phyloP scores from a whole-genome alignment of 257 asterid genomes.

The Ilex asprella region DNA sequence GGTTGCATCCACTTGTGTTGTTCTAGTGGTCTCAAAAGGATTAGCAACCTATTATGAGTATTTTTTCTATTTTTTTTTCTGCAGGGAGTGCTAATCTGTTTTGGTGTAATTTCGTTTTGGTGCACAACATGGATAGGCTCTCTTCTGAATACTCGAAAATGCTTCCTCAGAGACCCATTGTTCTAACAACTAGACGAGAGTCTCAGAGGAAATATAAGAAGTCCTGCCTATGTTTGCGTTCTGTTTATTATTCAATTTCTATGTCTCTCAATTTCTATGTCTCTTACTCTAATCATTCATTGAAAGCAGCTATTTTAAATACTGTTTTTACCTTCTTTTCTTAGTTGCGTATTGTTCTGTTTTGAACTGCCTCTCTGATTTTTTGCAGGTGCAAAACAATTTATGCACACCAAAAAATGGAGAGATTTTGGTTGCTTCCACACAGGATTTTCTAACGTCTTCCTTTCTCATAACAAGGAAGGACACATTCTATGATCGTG shows the following conservation, averaged over 20 bases:
- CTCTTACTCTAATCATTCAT: background rate
- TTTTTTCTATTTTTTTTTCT: too few relatives aligned
- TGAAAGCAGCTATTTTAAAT: background rate
- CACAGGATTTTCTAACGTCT: constrained; percentile 96
- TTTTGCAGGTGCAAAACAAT: constrained; percentile 93
- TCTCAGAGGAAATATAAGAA: too few relatives aligned
- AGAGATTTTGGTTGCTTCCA: constrained; percentile 97
- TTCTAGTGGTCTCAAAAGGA: too few relatives aligned
- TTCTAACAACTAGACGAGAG: too few relatives aligned
- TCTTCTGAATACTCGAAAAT: too few relatives aligned
- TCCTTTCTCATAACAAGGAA: constrained; percentile 92
- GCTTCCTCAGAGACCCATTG: too few relatives aligned
- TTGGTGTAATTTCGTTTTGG: too few relatives aligned
- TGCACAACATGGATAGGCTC: too few relatives aligned
- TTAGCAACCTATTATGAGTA: too few relatives aligned
- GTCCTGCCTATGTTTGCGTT: background rate
- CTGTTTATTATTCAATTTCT: background rate
- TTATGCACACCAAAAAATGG: constrained; percentile 98
- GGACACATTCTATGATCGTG: constrained; percentile 92
- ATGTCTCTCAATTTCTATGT: background rate
- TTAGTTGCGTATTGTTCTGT: background rate
- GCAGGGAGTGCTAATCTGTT: too few relatives aligned
- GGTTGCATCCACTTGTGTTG: too few relatives aligned
- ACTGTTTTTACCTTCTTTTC: background rate
- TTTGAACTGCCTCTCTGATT: constrained; percentile 15